Base-by-base conservation (phyloP, 1,139 yeast genomes). In the Yamadazyma dendronema region DNA sequence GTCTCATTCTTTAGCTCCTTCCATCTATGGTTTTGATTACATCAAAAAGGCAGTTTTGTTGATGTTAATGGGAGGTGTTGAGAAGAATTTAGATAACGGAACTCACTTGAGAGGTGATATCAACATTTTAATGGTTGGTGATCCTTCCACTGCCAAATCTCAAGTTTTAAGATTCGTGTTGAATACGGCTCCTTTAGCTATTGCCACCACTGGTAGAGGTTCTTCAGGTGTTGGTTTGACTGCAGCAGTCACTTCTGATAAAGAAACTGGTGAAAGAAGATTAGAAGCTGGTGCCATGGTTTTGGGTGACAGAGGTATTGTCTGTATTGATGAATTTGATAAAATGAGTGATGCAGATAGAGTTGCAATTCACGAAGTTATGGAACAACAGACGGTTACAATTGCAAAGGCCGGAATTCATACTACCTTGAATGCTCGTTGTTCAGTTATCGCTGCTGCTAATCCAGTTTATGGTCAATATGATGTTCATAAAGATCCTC, bases 261-360 rank as follows among this genome's bases (percentile, higher is more conserved):
- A 84, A 54, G 98, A 92, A 61, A 92, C 98, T 1, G 98, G 98
- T 37, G 99, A 92, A 66, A 75, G 97, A 56, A 77, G 96, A 52
- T 70, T 92, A 47, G 98, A 94, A 63, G 99, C 98, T 0, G 99
- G 99, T 72, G 99, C 99, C 3, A 92, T 92, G 98, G 98, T 92
- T 32, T 70, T 94, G 46, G 99, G 97, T 9, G 98, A 92, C 62
- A 74, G 97, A 50, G 99, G 99, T 47, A 76, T 94, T 43, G 97
- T 92, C 31, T 92, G 98, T 76, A 94, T 92, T 56, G 98, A 92
- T 72, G 98, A 92, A 69, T 92, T 92, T 56, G 98, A 92, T 67
- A 92, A 92, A 62, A 92, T 92, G 99, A 83, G 88, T 44, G 98
- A 94, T 59, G 78, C 82, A 22, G 99, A 92, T 65, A 78, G 98